Evolutionary conservation across 1,139 yeast species (phyloP).

Genomic region (Blastobotrys capitulatus): DNA sequence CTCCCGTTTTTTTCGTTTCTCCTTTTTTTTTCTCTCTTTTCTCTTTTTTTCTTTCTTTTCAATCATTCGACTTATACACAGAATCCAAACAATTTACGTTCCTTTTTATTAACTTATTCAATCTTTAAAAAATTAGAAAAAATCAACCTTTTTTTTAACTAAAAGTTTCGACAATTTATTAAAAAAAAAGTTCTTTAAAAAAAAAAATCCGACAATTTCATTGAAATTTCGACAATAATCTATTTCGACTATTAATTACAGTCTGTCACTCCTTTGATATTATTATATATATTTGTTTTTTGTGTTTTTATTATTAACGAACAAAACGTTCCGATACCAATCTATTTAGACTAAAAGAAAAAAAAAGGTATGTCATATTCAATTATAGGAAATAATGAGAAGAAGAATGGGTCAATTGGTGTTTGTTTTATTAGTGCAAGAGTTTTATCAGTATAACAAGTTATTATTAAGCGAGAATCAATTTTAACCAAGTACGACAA

Average conservation of each 20-base stretch:
- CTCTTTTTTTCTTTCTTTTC: neutral
- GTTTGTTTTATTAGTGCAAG: too few relatives aligned
- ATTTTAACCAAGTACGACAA: too few relatives aligned
- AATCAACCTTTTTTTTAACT: neutral
- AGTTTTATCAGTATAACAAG: too few relatives aligned
- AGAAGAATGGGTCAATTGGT: too few relatives aligned
- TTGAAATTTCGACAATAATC: neutral
- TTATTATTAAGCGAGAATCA: too few relatives aligned
- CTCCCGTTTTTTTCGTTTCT: neutral
- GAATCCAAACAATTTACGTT: neutral
- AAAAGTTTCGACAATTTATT: too few relatives aligned
- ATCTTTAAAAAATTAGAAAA: neutral
- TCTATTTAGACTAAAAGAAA: too few relatives aligned
- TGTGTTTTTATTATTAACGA: neutral
- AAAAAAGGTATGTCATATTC: too few relatives aligned
- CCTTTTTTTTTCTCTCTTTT: neutral
- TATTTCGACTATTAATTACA: neutral
- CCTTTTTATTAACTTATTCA: neutral
- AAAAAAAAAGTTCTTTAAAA: neutral
- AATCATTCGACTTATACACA: neutral
- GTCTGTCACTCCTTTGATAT: constrained; percentile 3
- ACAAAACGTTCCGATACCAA: too few relatives aligned
- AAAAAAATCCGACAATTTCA: too few relatives aligned
- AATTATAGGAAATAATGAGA: too few relatives aligned
- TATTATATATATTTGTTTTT: neutral